A percentile compares a stretch with the other conserved stretches of the same genome.
Conservation (phyloP, 768 basidiomycete genomes). For the Trametes gibbosa region DNA sequence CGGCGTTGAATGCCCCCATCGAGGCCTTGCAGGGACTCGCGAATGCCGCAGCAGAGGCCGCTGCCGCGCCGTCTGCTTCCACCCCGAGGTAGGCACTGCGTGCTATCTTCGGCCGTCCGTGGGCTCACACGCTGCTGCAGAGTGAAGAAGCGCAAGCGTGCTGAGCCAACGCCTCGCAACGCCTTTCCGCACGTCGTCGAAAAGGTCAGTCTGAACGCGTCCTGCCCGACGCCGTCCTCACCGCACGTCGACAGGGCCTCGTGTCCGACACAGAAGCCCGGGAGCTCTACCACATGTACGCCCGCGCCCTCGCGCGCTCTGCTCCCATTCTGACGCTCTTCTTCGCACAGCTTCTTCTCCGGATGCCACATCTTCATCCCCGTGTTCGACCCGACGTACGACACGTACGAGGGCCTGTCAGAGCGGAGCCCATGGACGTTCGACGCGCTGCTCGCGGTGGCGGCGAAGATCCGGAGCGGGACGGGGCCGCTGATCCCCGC, state of each 20-base stretch:
- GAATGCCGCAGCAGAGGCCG: slow-evolving; percentile 93
- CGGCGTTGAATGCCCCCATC: slow-evolving; percentile 86
- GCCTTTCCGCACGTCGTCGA: slow-evolving; percentile 89
- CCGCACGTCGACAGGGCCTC: slow-evolving; percentile 54
- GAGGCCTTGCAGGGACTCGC: slow-evolving; percentile 93
- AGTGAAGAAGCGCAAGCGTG: slow-evolving; percentile 81
- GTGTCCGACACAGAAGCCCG: slow-evolving; percentile 84
- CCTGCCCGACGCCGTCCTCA: background rate
- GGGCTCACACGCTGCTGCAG: slow-evolving; percentile 33
- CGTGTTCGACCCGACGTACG: slow-evolving; percentile 88
- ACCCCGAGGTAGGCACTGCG: slow-evolving; percentile 49
- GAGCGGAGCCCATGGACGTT: slow-evolving; percentile 96
- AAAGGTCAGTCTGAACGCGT: slow-evolving; percentile 46
- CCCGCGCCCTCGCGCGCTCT: slow-evolving; percentile 8
- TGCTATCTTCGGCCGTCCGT: background rate
- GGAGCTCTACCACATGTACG: slow-evolving; percentile 82
- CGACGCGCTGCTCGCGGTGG: slow-evolving; percentile 89
- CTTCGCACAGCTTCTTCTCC: slow-evolving; percentile 62
- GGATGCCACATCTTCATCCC: slow-evolving; percentile 97
- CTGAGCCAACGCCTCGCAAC: slow-evolving; percentile 79
- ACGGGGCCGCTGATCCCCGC: slow-evolving; percentile 81
- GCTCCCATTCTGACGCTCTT: background rate
- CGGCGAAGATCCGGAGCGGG: slow-evolving; percentile 88
- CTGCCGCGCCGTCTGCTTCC: slow-evolving; percentile 68
- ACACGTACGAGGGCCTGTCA: slow-evolving; percentile 89